Percentiles rank a stretch among this genome's conserved stretches.
phyloP scores from a whole-genome alignment of 2,329 filamentous ascomycete species.

The Hirsutella minnesotensis region DNA sequence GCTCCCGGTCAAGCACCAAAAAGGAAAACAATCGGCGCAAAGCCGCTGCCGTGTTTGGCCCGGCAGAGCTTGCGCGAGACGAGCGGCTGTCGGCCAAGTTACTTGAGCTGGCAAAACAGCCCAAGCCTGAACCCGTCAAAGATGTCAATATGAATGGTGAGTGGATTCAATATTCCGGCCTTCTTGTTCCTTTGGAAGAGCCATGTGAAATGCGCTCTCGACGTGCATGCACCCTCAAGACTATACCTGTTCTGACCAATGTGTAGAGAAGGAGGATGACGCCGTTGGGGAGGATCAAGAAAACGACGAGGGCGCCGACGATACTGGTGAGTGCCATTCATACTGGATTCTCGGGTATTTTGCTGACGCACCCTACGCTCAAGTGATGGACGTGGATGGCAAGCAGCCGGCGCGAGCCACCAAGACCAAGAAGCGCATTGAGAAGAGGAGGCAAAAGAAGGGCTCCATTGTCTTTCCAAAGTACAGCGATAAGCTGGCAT shows the following conservation, averaged over 20 bases:
- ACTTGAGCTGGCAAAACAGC: constrained; percentile 65
- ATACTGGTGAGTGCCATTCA: constrained; percentile 11
- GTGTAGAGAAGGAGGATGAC: constrained; percentile 10
- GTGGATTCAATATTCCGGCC: background rate
- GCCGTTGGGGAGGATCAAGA: constrained; percentile 18
- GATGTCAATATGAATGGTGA: constrained; percentile 37
- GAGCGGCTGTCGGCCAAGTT: constrained; percentile 80
- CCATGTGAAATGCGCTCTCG: too few species aligned
- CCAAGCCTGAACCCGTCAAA: constrained; percentile 48
- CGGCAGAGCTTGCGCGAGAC: constrained; percentile 65
- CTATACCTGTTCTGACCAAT: constrained; percentile 1
- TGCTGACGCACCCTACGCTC: constrained; percentile 2
- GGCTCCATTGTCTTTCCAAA: constrained; percentile 48
- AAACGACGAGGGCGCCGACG: constrained; percentile 16
- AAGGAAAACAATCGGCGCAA: constrained; percentile 78
- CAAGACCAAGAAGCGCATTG: constrained; percentile 37
- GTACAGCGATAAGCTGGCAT: constrained; percentile 38
- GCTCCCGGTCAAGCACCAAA: constrained; percentile 62
- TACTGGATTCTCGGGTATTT: constrained; percentile 3
- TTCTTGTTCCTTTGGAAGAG: too few species aligned
- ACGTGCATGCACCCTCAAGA: too few species aligned
- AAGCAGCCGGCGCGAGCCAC: constrained; percentile 28
- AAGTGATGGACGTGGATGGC: constrained; percentile 47
- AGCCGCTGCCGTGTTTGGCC: constrained; percentile 73
- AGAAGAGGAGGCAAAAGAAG: constrained; percentile 45